Evolutionary conservation across 768 basidiomycete species (phyloP).

Genomic region (Lactifluus pinguis): DNA sequence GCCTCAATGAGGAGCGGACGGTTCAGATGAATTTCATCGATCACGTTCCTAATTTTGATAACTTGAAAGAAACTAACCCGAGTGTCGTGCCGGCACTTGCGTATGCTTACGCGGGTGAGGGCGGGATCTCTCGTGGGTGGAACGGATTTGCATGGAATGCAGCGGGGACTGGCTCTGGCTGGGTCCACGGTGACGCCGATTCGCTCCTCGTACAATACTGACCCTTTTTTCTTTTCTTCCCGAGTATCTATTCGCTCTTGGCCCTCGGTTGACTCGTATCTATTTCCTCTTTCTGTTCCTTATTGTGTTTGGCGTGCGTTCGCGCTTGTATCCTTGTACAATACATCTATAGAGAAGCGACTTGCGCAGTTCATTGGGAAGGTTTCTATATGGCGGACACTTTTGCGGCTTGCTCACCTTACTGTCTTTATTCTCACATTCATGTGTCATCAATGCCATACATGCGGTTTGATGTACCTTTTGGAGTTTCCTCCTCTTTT

Average conservation of each 20-base stretch:
- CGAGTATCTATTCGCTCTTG: conserved; percentile 12
- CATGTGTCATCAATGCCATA: background rate
- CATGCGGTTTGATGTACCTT: background rate
- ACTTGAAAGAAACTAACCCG: conserved; percentile 2
- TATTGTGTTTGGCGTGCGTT: conserved; percentile 11
- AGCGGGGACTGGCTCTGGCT: conserved; percentile 5
- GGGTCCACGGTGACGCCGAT: conserved; percentile 13
- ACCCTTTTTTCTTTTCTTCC: background rate
- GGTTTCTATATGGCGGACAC: conserved; percentile 8
- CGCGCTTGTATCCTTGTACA: conserved; percentile 12
- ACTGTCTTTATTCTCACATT: conserved; percentile 1
- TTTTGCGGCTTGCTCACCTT: background rate
- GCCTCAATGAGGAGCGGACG: conserved; percentile 17
- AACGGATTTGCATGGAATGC: conserved; percentile 16
- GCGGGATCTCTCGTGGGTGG: conserved; percentile 19
- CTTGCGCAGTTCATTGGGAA: background rate
- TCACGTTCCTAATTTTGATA: conserved; percentile 8
- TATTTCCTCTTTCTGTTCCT: conserved; percentile 8
- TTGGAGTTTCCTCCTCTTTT: background rate
- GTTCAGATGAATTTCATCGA: conserved; percentile 16
- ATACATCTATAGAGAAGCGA: conserved; percentile 8
- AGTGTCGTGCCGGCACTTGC: conserved; percentile 10
- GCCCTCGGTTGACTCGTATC: conserved; percentile 6
- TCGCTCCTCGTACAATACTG: conserved; percentile 8
- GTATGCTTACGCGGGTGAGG: conserved; percentile 20